Conservation (phyloP, 1,284 basidiomycete species). For the Ganoderma meredithae region DNA sequence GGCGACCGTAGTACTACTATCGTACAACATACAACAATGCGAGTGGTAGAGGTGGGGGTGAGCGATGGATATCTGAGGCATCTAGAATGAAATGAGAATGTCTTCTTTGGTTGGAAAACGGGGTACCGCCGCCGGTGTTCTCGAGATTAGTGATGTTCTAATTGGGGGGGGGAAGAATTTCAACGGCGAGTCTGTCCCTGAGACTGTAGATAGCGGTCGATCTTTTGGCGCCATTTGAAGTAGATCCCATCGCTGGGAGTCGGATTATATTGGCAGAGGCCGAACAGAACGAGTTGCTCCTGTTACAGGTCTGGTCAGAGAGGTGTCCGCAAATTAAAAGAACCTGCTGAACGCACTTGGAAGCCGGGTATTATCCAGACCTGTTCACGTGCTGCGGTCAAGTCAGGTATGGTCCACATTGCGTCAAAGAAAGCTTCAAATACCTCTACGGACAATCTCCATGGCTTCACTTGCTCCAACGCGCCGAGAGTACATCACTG, state of each 20-base stretch:
- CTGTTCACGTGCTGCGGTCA: conserved; percentile 68
- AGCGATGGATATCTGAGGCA: conserved; percentile 8
- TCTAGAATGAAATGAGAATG: conserved; percentile 18
- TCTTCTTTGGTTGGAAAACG: not conserved
- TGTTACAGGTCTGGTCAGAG: conserved; percentile 38
- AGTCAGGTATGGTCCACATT: conserved; percentile 15
- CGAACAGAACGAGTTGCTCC: conserved; percentile 79
- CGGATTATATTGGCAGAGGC: conserved; percentile 75
- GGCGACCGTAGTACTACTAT: conserved; percentile 13
- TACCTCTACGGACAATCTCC: conserved; percentile 67
- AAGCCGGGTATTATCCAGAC: conserved; percentile 83
- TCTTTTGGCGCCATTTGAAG: conserved; percentile 61
- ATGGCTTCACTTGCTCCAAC: conserved; percentile 67
- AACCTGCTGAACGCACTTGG: conserved; percentile 34
- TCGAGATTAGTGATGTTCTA: not conserved
- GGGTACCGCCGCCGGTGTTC: not conserved
- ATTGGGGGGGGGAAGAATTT: not conserved
- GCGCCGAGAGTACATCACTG: conserved; percentile 78
- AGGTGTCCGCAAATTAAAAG: not conserved
- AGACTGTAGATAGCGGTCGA: conserved; percentile 39
- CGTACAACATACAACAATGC: conserved; percentile 30
- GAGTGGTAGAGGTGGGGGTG: conserved; percentile 12
- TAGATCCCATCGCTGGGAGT: conserved; percentile 71
- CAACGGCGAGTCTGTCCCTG: conserved; percentile 24
- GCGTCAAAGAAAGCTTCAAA: conserved; percentile 20